phyloP scores from a whole-genome alignment of 768 basidiomycete species.

The Pluteus cervinus region DNA sequence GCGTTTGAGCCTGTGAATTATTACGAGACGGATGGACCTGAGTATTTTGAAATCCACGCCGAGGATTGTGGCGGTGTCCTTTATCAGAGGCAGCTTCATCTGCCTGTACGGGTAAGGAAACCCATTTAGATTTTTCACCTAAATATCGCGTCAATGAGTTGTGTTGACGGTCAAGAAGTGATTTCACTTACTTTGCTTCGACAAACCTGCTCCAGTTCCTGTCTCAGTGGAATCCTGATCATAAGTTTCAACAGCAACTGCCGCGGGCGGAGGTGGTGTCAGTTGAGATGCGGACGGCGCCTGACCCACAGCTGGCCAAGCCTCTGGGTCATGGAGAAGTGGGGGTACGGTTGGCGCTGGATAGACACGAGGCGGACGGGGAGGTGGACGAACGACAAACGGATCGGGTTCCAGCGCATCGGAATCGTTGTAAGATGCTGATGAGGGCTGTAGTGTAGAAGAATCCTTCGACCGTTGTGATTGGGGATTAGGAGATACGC shows the following conservation, averaged over 20 bases:
- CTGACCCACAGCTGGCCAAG: slow-evolving; percentile 43
- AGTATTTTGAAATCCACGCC: too few relatives aligned
- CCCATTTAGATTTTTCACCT: slow-evolving; percentile 19
- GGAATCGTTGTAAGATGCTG: slow-evolving; percentile 16
- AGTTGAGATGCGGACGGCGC: slow-evolving; percentile 8
- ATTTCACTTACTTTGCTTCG: too few relatives aligned
- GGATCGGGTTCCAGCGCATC: too few relatives aligned
- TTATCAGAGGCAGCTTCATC: slow-evolving; percentile 15
- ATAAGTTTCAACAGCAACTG: too few relatives aligned
- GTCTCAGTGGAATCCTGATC: too few relatives aligned
- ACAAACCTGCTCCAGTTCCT: too few relatives aligned
- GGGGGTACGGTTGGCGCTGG: slow-evolving; percentile 19
- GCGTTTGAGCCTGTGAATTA: slow-evolving; percentile 14
- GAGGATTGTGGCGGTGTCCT: too few relatives aligned
- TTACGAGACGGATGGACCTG: too few relatives aligned
- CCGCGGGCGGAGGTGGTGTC: too few relatives aligned
- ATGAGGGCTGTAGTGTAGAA: slow-evolving; percentile 6
- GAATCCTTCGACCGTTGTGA: slow-evolving; percentile 3
- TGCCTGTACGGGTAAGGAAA: slow-evolving; percentile 17
- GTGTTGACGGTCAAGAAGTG: neutral
- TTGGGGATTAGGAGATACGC: slow-evolving; percentile 9
- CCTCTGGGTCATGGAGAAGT: slow-evolving; percentile 25
- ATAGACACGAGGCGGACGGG: slow-evolving; percentile 12
- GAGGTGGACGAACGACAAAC: slow-evolving; percentile 34
- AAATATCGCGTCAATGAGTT: slow-evolving; percentile 13